phyloP scores from a whole-genome alignment of 108 stramenopile species.

The Phaeodactylum tricornutum region DNA sequence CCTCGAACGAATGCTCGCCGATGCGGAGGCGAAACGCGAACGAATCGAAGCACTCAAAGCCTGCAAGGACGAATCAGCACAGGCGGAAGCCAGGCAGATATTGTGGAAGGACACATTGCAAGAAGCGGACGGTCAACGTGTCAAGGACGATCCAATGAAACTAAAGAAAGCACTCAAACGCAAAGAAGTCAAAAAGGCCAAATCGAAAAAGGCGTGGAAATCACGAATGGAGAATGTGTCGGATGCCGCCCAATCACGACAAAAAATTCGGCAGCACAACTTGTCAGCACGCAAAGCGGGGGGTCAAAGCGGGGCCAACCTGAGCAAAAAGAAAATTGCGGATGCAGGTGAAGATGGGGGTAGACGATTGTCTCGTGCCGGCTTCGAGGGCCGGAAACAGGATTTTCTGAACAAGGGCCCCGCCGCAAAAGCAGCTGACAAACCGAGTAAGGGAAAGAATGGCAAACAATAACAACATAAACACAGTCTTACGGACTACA shows the following conservation, averaged over 20 bases:
- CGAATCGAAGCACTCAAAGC: constrained; percentile 61
- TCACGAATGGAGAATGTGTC: constrained; percentile 55
- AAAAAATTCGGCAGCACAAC: constrained; percentile 80
- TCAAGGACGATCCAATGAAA: constrained; percentile 75
- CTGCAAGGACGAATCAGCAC: constrained; percentile 39
- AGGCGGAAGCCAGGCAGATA: constrained; percentile 57
- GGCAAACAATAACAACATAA: constrained; percentile 2
- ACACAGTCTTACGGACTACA: background rate
- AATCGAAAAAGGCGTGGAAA: constrained; percentile 75
- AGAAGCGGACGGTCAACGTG: constrained; percentile 50
- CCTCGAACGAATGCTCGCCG: constrained; percentile 67
- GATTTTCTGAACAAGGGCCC: constrained; percentile 61
- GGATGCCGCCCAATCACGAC: constrained; percentile 57
- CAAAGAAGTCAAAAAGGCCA: constrained; percentile 80
- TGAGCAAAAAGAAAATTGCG: constrained; percentile 60
- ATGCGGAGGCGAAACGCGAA: constrained; percentile 74
- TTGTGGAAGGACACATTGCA: constrained; percentile 73
- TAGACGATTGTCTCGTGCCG: constrained; percentile 49
- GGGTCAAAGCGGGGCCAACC: constrained; percentile 61
- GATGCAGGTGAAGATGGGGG: constrained; percentile 18
- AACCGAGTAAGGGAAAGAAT: no score
- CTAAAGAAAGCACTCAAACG: constrained; percentile 76
- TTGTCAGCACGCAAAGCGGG: constrained; percentile 63
- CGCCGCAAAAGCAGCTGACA: background rate
- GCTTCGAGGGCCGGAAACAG: constrained; percentile 80